A percentile compares a stretch with the other conserved stretches of the same genome.
These are phyloP conservation scores for barley (Hordeum vulgare) DNA, from an alignment of 176 grass and related monocot species.

Conservation along the genomic window DNA sequence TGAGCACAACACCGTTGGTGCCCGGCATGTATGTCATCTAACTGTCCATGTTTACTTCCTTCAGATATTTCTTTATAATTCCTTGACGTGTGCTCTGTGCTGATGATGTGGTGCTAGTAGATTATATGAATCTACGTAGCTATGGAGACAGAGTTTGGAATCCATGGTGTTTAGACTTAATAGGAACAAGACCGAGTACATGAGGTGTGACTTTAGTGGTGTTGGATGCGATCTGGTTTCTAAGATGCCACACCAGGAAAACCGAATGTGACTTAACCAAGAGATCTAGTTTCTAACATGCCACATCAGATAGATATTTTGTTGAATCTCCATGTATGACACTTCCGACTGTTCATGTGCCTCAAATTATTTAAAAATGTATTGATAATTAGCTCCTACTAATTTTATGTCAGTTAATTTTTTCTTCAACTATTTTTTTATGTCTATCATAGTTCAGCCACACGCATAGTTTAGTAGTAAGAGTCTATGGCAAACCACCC, in stretches of 20 bases:
- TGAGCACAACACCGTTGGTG: slow-evolving; percentile 80
- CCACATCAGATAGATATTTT: neutral
- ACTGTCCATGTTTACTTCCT: neutral
- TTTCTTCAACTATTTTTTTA: neutral
- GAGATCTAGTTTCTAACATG: neutral
- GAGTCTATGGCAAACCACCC: neutral
- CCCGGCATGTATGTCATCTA: slow-evolving; percentile 52
- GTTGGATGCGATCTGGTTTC: neutral
- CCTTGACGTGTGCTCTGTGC: neutral
- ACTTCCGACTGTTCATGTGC: neutral
- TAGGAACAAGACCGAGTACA: neutral
- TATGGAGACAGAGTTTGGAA: neutral
- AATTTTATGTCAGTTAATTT: neutral
- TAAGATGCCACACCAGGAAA: neutral
- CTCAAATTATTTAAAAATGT: neutral
- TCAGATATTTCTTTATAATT: neutral
- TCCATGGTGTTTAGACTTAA: neutral
- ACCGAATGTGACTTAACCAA: neutral
- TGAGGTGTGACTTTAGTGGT: neutral
- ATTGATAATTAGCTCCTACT: neutral
- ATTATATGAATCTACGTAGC: neutral
- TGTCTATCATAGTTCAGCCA: neutral
- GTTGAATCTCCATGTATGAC: neutral
- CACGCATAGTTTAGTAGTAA: neutral
- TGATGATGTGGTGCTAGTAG: neutral